Base-by-base conservation (phyloP, 805 yeast species). In the Zygosaccharomyces bailii region DNA sequence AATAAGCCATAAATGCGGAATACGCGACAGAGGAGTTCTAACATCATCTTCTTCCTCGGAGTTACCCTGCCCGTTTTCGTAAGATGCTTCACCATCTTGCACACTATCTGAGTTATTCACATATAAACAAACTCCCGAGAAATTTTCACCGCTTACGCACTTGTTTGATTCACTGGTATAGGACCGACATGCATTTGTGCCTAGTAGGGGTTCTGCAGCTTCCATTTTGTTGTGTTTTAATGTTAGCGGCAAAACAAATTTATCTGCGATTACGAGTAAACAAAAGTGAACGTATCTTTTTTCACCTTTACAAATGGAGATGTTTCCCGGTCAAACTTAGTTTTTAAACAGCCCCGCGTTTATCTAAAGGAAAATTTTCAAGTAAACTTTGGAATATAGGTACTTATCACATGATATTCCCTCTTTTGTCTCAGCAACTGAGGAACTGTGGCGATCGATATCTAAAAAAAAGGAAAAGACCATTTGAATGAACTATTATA, bases 1-100 rank as follows among this genome's bases (percentile, higher is more conserved):
- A 14, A 69, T 67, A 49, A 57, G 54, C n/a, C 61, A 18, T 27
- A 68, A 53, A 42, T 62, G 52, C 11, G 55, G 54, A 5, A 59
- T 49, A 11, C 36, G 37, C 5, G 53, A 42, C 2, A 58, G 45
- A 1, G 55, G 45, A 10, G 35, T 29, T 21, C 43, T 42, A 7
- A 52, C 50, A 35, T 34, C 41, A 5, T 21, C 48, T 5, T 36
- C 45, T n/a, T 23, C 30, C 6, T 42, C 44, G 6, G 21, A 41
- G 7, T 39, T 43, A 19, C 19, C 18, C 4, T 18, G 18, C n/a
- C 34, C 43, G 33, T 34, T 5, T 21, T 21, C 25, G 9, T 21
- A 9, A 21, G 25, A 21, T 21, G 25, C 45, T 31, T 36, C 30
- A 4, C 11, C 18, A 27, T 20, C 6, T 20, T 11, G 29, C 11